A percentile compares a stretch with the other conserved stretches of the same genome.
phyloP scores from a whole-genome alignment of 306 rosid species.

The Oxytropis ochrocephala region DNA sequence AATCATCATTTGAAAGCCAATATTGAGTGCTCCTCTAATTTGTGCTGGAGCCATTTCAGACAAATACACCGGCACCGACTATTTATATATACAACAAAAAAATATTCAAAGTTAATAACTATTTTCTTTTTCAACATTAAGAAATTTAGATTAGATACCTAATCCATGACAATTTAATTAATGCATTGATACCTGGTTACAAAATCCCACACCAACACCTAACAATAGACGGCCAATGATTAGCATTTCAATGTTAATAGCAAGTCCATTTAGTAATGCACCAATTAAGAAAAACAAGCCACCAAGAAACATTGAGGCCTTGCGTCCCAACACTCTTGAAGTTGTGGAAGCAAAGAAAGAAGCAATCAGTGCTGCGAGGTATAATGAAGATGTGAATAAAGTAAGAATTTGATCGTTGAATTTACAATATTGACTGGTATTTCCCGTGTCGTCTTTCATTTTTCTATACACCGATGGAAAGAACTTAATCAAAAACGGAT shows the following conservation, averaged over 20 bases:
- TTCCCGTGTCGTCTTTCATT: neutral
- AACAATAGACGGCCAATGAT: conserved; percentile 25
- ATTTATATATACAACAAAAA: neutral
- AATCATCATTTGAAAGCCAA: conserved; percentile 28
- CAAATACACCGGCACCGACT: conserved; percentile 29
- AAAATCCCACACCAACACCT: conserved; percentile 26
- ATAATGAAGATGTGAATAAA: conserved; percentile 20
- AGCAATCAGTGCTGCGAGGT: conserved; percentile 18
- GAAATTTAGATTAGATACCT: no score
- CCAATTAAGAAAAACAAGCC: conserved; percentile 19
- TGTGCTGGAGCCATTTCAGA: conserved; percentile 31
- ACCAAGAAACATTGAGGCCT: conserved; percentile 16
- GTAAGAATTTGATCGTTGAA: conserved; percentile 12
- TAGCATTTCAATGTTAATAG: conserved; percentile 4
- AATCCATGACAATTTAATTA: neutral
- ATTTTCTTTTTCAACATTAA: no score
- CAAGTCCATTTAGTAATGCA: conserved; percentile 18
- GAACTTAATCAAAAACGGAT: conserved; percentile 12
- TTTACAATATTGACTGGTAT: conserved; percentile 9
- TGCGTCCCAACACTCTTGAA: conserved; percentile 17
- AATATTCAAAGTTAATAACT: neutral
- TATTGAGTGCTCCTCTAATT: conserved; percentile 27
- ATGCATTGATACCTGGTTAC: conserved; percentile 17
- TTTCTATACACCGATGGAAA: neutral
- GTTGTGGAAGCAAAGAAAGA: conserved; percentile 20